Evolutionary conservation across 2,329 filamentous ascomycete genomes (phyloP).

Genomic region (Pseudogymnoascus sp.): DNA sequence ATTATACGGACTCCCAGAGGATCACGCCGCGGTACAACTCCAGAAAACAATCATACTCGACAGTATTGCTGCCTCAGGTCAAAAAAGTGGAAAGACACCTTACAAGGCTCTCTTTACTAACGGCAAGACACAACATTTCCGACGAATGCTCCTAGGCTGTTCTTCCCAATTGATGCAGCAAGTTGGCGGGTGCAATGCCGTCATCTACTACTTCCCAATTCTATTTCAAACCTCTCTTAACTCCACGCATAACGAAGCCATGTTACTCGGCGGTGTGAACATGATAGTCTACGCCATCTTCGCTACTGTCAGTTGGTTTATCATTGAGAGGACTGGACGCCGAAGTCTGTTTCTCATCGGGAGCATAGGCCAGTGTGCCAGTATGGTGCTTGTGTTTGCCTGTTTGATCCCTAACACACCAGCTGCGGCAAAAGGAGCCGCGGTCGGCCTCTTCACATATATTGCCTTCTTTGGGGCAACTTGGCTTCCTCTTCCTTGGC

Average conservation of each 20-base stretch:
- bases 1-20: slow-evolving; percentile 59
- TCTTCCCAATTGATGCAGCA: slow-evolving; percentile 47
- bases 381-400: slow-evolving; percentile 50
- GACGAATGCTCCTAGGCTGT: slow-evolving; percentile 43
- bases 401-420: slow-evolving; percentile 28
- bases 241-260: slow-evolving; percentile 37
- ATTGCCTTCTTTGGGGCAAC: slow-evolving; percentile 52
- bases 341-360: slow-evolving; percentile 66
- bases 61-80: slow-evolving; percentile 31
- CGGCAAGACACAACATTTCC: slow-evolving; percentile 46
- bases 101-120: slow-evolving; percentile 40
- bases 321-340: slow-evolving; percentile 52
- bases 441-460: slow-evolving; percentile 52
- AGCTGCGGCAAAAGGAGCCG: slow-evolving; percentile 28
- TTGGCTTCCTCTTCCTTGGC: slow-evolving; percentile 55
- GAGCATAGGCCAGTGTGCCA: slow-evolving; percentile 51
- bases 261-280: slow-evolving; percentile 46
- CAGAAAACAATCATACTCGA: slow-evolving; percentile 28
- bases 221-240: slow-evolving; percentile 43
- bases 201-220: slow-evolving; percentile 41
- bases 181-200: slow-evolving; percentile 35
- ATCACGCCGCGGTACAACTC: slow-evolving; percentile 32
- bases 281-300: slow-evolving; percentile 46
- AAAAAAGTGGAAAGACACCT: slow-evolving; percentile 22
- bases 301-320: slow-evolving; percentile 42